Evolutionary conservation across 176 grass and related monocot species (phyloP), one percentile per base, ranked within the genome.

Genomic region (Aegilops tauschii): DNA sequence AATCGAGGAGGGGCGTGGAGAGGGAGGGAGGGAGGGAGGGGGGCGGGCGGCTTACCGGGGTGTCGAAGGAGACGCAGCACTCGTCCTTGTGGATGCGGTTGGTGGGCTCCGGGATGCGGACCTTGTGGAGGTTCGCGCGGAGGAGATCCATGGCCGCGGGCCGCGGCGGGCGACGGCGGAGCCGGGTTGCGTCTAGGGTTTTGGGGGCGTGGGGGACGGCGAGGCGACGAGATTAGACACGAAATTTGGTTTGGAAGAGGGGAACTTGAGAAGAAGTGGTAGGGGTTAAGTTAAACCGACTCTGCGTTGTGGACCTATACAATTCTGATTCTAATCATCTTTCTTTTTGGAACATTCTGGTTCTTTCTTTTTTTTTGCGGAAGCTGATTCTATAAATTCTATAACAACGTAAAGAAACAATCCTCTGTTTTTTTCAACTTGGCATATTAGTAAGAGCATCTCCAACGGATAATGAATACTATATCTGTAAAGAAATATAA

Each of bases 1-100:
- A 37, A 52, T 42, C 44, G 21, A 81, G 42, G 82, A 54, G 58
- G 73, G 66, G 16, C 45, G 73, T 18, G 35, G 30, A 23, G 6
- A 59, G 54, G 45, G n/a, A 45, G 59, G 16, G 69, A 61, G 9
- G 1, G 30, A 30, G 13, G 36, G 14, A 30, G 25, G 36, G 14
- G 2, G 25, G 12, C 40, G 17, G 21, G 36, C 6, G 50, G 64
- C 37, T 87, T 93, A 97, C 94, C 68, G 97, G 90, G 20, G 94
- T 93, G 83, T 93, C 94, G 87, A 94, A 99, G 66, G 97, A 99
- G 92, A 96, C 50, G 87, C 97, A 99, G 80, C 97, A 99, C 88
- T 99, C 97, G 28, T 91, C 89, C 94, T 96, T 99, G 87, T 99
- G 93, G 89, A 99, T 93, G 67, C 94, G 92, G 88, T 93, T 92